Percentiles rank a stretch among this genome's conserved stretches.
Conservation (phyloP, 78 protist genomes). For the Tieghemostelium lacteum region DNA sequence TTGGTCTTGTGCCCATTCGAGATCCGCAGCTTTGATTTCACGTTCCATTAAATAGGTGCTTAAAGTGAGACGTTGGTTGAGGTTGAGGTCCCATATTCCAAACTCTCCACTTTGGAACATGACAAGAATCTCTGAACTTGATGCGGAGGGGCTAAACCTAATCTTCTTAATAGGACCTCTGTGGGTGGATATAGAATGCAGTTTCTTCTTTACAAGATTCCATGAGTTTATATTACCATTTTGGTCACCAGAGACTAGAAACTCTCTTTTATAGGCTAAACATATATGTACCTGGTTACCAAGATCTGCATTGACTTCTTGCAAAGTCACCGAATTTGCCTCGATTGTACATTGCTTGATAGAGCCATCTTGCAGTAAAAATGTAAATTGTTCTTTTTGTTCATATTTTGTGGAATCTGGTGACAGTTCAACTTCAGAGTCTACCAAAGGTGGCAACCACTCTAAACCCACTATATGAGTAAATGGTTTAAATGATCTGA, state of each 20-base stretch:
- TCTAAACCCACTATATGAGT: conserved; percentile 27
- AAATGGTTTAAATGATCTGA: conserved; percentile 57
- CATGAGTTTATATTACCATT: conserved; percentile 41
- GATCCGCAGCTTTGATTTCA: conserved; percentile 48
- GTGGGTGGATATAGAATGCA: conserved; percentile 22
- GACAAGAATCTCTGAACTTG: conserved; percentile 21
- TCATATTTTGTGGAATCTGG: conserved; percentile 29
- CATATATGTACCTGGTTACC: conserved; percentile 11
- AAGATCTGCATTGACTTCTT: conserved; percentile 7
- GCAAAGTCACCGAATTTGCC: conserved; percentile 40
- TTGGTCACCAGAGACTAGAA: conserved; percentile 35
- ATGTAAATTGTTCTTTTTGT: conserved; percentile 59
- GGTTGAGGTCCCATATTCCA: conserved; percentile 41
- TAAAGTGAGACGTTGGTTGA: background rate
- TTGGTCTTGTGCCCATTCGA: conserved; percentile 56
- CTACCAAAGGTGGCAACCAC: conserved; percentile 53
- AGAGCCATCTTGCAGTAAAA: conserved; percentile 7
- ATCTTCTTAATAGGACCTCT: conserved; percentile 40
- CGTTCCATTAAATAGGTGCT: conserved; percentile 38
- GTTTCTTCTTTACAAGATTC: conserved; percentile 24
- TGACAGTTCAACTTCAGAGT: conserved; percentile 29
- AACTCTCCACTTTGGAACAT: conserved; percentile 70
- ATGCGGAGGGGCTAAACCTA: conserved; percentile 34
- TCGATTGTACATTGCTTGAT: conserved; percentile 56
- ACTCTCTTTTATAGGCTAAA: conserved; percentile 39